Base-by-base conservation (phyloP, 1,139 yeast species). In the Saccharomyces hybrid region DNA sequence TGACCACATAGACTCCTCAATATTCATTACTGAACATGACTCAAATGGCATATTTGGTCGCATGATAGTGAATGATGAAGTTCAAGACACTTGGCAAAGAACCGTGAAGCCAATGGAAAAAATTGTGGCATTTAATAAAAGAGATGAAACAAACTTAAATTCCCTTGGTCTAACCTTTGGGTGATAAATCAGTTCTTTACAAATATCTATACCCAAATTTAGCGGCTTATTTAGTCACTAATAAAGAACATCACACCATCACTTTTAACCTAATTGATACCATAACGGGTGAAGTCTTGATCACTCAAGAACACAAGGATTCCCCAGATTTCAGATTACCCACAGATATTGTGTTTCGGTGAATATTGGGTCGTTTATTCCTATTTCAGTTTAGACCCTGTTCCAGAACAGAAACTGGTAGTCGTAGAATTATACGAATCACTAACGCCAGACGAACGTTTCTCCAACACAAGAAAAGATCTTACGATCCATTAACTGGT, bases 281-380 rank as follows among this genome's bases (percentile, higher is more conserved):
- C 0, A 74, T 86, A 6, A 79, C 88, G 0, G 98, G 98, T 2
- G 77, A 80, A 47, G 59, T 84, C 0, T 72, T 90, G 27, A 75
- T 81, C 63, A 71, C 80, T 2, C 76, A 75, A 21, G 63, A 70
- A 28, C 81, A 78, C 62, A 69, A 71, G 6, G 76, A 75, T 8
- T 59, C 63, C 2, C 73, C 73, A 34, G 71, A 65, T 49, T 61
- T 69, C 5, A 65, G 69, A 24, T 78, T 76, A 47, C 70, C 75
- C 19, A 75, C 88, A 19, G 75, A 78, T 28, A 64, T 88, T 42
- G 75, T 83, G n/a, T 0, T 78, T 83, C 69, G 95, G 91, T 55
- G 98, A 93, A 66, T 84, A 90, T 69, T 91, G 95, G 89, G 73
- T 89, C 12, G 78, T 88, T 3, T 86, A 87, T 68, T 75, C 93